Conservation (phyloP, 306 rosid species). For the Medicago truncatula region MtrunA17r5.0-ANR NC_053045.1:59244501-59245000, state of each 20-base stretch:
- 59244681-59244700: no score
- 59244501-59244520: conserved; percentile 17
- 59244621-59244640: conserved; percentile 96
- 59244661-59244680: conserved; percentile 58
- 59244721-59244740: conserved; percentile 24
- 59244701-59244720: neutral
- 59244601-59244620: conserved; percentile 59
- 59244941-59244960: conserved; percentile 72
- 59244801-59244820: conserved; percentile 67
- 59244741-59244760: conserved; percentile 74
- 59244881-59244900: conserved; percentile 68
- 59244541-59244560: neutral
- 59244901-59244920: conserved; percentile 71
- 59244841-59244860: conserved; percentile 63
- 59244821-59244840: conserved; percentile 91
- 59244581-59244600: conserved; percentile 35
- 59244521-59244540: conserved; percentile 5
- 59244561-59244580: conserved; percentile 26
- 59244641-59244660: conserved; percentile 93
- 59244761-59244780: conserved; percentile 88
- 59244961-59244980: conserved; percentile 84
- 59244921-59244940: conserved; percentile 67
- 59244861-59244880: conserved; percentile 93
- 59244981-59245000: conserved; percentile 46
- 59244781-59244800: conserved; percentile 77